Percentiles rank a stretch among this genome's conserved stretches.
phyloP scores from a whole-genome alignment of 176 grass and related monocot species.

The Echinochloa phyllopogon region DNA sequence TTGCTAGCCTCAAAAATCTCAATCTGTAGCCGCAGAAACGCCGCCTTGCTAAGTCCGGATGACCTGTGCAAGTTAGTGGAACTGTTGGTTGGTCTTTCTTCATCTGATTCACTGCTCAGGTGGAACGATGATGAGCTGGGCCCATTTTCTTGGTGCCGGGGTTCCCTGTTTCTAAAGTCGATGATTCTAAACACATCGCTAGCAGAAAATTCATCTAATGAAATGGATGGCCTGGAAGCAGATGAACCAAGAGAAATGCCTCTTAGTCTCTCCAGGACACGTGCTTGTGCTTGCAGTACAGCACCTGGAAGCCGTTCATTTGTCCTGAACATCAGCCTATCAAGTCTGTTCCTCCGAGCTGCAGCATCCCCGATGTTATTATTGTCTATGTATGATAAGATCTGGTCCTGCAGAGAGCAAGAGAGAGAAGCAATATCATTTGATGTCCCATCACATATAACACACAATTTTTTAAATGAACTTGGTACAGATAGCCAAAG shows the following conservation, averaged over 20 bases:
- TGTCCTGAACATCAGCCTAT: slow-evolving; percentile 73
- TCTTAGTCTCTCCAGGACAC: slow-evolving; percentile 86
- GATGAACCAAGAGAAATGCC: slow-evolving; percentile 72
- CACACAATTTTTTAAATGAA: neutral
- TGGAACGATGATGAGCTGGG: slow-evolving; percentile 43
- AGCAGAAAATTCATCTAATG: slow-evolving; percentile 61
- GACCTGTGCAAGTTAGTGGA: slow-evolving; percentile 53
- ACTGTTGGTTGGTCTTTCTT: slow-evolving; percentile 32
- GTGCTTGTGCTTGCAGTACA: slow-evolving; percentile 75
- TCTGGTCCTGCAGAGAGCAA: slow-evolving; percentile 41
- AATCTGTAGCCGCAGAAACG: slow-evolving; percentile 60
- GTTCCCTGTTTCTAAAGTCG: slow-evolving; percentile 50
- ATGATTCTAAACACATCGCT: slow-evolving; percentile 63
- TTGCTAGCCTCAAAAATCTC: slow-evolving; percentile 69
- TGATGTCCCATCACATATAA: slow-evolving; percentile 10
- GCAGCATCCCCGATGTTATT: slow-evolving; percentile 51
- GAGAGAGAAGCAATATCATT: slow-evolving; percentile 10
- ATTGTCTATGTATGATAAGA: slow-evolving; percentile 54
- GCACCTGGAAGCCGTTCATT: slow-evolving; percentile 77
- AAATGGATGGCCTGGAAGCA: slow-evolving; percentile 61
- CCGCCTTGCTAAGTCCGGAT: slow-evolving; percentile 68
- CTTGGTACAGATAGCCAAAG: neutral
- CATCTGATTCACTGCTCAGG: slow-evolving; percentile 48
- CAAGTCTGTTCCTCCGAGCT: slow-evolving; percentile 54
- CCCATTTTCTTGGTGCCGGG: slow-evolving; percentile 29